Conservation (phyloP, 192 early-diverging fungal genomes). For the Coemansia erecta region DNA sequence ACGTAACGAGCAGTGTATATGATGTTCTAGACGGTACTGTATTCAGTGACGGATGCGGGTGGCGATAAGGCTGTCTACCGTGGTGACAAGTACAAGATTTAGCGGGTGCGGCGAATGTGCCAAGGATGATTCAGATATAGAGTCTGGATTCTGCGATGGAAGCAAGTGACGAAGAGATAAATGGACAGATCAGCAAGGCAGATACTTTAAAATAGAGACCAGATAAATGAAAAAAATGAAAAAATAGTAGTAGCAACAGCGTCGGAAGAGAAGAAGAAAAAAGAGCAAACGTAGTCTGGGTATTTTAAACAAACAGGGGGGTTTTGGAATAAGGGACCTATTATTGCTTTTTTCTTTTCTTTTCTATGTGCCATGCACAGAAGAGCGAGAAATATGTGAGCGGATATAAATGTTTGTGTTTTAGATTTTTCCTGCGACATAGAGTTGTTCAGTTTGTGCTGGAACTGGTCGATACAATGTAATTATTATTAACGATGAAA, state of each 20-base stretch:
- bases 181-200: slow-evolving; percentile 4
- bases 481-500: slow-evolving; percentile 1
- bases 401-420: slow-evolving; percentile 11
- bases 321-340: slow-evolving; percentile 2
- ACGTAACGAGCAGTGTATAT: too few relatives aligned
- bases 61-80: too few relatives aligned
- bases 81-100: too few relatives aligned
- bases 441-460: slow-evolving; percentile 1
- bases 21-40: too few relatives aligned
- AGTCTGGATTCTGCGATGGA: neutral
- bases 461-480: neutral
- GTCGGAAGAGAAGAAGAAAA: too few relatives aligned
- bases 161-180: neutral
- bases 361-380: neutral
- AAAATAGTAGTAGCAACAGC: neutral
- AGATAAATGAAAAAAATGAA: neutral
- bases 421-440: slow-evolving; percentile 8
- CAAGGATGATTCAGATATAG: neutral
- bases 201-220: slow-evolving; percentile 1
- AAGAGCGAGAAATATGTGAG: neutral
- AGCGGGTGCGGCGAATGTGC: too few relatives aligned
- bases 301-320: too few relatives aligned
- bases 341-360: neutral
- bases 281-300: too few relatives aligned
- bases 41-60: too few relatives aligned